Percentiles rank a stretch among this genome's conserved stretches.
phyloP scores from a whole-genome alignment of 2,329 filamentous ascomycete genomes.

The Laburnicola sp. region DNA sequence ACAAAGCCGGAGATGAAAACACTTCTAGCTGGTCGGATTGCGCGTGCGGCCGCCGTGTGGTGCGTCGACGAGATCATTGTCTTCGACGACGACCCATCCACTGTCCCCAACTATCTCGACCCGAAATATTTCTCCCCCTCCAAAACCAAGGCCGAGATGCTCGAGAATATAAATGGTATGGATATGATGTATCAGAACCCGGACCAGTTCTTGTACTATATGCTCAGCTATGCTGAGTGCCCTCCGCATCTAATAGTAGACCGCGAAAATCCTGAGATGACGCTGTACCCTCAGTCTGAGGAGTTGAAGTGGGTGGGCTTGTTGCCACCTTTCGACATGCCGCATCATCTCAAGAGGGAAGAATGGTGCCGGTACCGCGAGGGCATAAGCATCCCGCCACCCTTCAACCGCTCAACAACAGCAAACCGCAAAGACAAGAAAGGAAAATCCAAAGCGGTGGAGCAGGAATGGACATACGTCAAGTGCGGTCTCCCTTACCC shows the following conservation, averaged over 20 bases:
- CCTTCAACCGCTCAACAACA: background rate
- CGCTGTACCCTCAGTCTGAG: slow-evolving; percentile 75
- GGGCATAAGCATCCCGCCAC: slow-evolving; percentile 63
- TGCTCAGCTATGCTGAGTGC: slow-evolving; percentile 80
- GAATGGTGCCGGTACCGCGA: slow-evolving; percentile 83
- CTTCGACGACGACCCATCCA: slow-evolving; percentile 69
- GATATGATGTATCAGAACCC: slow-evolving; percentile 68
- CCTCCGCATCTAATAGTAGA: slow-evolving; percentile 69
- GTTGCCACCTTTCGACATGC: slow-evolving; percentile 79
- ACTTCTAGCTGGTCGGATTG: slow-evolving; percentile 71
- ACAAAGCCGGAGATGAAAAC: slow-evolving; percentile 76
- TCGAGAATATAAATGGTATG: slow-evolving; percentile 42
- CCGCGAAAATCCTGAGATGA: slow-evolving; percentile 54
- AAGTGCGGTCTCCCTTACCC: slow-evolving; percentile 55
- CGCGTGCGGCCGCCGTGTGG: slow-evolving; percentile 80
- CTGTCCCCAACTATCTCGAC: slow-evolving; percentile 27
- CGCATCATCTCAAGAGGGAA: slow-evolving; percentile 74
- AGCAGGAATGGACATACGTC: slow-evolving; percentile 45
- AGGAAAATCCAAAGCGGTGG: slow-evolving; percentile 1
- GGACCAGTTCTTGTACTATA: slow-evolving; percentile 76
- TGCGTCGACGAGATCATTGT: slow-evolving; percentile 82
- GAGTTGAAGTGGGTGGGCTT: slow-evolving; percentile 74
- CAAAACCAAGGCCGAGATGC: slow-evolving; percentile 51
- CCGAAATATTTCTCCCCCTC: slow-evolving; percentile 24
- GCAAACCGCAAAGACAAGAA: slow-evolving; percentile 47